A percentile compares a stretch with the other conserved stretches of the same genome.
Evolutionary conservation across 1,284 basidiomycete genomes (phyloP).

Genomic region (Wolfiporia cocos): DNA sequence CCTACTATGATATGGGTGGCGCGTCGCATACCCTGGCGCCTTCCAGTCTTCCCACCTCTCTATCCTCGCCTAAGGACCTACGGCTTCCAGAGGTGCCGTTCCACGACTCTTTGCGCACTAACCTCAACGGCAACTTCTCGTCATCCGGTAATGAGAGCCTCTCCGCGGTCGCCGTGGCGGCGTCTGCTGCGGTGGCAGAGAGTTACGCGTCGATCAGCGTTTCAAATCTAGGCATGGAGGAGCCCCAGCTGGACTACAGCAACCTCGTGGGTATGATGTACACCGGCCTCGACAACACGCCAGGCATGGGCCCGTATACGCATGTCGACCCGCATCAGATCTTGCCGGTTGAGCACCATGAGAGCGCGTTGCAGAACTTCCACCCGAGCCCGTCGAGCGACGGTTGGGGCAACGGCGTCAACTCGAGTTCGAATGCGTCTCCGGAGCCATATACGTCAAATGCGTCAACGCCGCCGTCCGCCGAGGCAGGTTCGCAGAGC

Average conservation of each 20-base stretch:
- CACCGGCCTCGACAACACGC: slow-evolving; percentile 37
- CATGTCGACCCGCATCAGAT: slow-evolving; percentile 88
- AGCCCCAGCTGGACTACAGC: slow-evolving; percentile 49
- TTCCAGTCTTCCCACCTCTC: slow-evolving; percentile 13
- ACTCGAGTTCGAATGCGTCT: slow-evolving; percentile 62
- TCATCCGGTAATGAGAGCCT: slow-evolving; percentile 36
- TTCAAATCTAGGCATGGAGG: slow-evolving; percentile 46
- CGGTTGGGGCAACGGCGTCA: slow-evolving; percentile 63
- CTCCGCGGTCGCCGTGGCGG: slow-evolving; percentile 57
- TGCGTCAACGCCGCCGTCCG: slow-evolving; percentile 62
- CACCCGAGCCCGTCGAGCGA: slow-evolving; percentile 78
- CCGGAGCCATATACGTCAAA: slow-evolving; percentile 70
- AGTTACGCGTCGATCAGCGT: slow-evolving; percentile 58
- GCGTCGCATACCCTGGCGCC: slow-evolving; percentile 10
- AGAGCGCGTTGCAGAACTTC: slow-evolving; percentile 42
- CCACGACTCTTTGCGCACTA: slow-evolving; percentile 27
- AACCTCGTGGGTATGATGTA: slow-evolving; percentile 62
- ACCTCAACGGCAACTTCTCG: slow-evolving; percentile 23
- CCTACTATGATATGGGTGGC: slow-evolving; percentile 50
- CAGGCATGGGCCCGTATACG: slow-evolving; percentile 48
- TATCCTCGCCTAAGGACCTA: slow-evolving; percentile 18
- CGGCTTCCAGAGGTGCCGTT: slow-evolving; percentile 22
- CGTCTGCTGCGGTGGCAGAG: slow-evolving; percentile 61
- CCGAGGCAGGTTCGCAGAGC: slow-evolving; percentile 35
- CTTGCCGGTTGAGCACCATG: slow-evolving; percentile 45